Conservation (phyloP, 768 basidiomycete genomes). For the Xerocomellus intermedius region DNA sequence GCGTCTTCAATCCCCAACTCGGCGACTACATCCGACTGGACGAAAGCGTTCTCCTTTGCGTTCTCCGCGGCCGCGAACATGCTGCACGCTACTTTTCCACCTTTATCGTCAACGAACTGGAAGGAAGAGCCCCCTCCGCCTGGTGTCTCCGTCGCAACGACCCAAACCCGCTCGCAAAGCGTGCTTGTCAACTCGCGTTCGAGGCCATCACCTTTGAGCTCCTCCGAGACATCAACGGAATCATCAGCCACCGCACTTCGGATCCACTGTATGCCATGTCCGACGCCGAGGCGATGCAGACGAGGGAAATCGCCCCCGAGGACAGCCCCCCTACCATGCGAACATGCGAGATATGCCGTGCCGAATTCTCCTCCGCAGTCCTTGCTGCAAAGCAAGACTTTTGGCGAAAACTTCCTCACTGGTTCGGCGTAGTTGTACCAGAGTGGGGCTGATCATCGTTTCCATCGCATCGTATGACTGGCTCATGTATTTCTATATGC, state of each 20-base stretch:
- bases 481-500: conserved; percentile 15
- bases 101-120: conserved; percentile 72
- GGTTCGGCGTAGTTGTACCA: conserved; percentile 58
- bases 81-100: conserved; percentile 73
- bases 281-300: conserved; percentile 66
- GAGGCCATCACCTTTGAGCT: conserved; percentile 75
- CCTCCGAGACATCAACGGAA: conserved; percentile 69
- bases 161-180: conserved; percentile 41
- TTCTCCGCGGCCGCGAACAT: conserved; percentile 70
- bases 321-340: conserved; percentile 45
- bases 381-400: conserved; percentile 59
- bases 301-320: conserved; percentile 45
- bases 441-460: conserved; percentile 33
- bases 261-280: conserved; percentile 72
- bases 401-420: conserved; percentile 61
- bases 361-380: conserved; percentile 61
- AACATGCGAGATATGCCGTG: conserved; percentile 63
- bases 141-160: conserved; percentile 53
- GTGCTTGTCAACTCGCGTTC: conserved; percentile 67
- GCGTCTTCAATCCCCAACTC: conserved; percentile 41
- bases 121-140: conserved; percentile 54
- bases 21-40: conserved; percentile 41
- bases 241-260: conserved; percentile 60
- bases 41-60: conserved; percentile 53
- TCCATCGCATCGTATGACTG: not conserved